Base-by-base conservation (phyloP, 768 basidiomycete species). In the Baorangia bicolor region DNA sequence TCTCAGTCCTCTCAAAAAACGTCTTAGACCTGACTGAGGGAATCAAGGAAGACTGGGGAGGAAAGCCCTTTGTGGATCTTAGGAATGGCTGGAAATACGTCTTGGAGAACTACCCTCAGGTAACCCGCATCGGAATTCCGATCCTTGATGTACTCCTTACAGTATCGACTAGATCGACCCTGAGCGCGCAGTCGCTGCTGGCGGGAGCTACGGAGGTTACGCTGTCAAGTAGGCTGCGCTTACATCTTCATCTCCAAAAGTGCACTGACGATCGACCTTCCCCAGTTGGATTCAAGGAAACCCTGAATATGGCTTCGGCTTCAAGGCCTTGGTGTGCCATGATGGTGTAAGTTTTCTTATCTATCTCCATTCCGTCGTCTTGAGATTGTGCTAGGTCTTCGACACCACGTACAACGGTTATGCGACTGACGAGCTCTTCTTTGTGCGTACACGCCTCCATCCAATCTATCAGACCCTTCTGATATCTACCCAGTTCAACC, bases 281-380 rank as follows among this genome's bases (percentile, higher is more conserved):
- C 49, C 28, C 44, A 96, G 94, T 70, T 97, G 92, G 92, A 94
- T 97, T 51, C 91, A 96, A 73, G 92, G 94, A 0, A 92, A 97
- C 67, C 90, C 91, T 11, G 93, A 96, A 63, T 92, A 79, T 59
- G 86, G 81, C 4, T 93, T 94, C 67, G 81, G 82, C 21, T 97
- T 98, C 79, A 97, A 95, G 74, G 92, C 93, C 5, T 78, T 98
- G 40, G 83, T 95, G 13, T 88, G 86, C 62, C 96, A 98, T 65
- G 96, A 99, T 66, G 96, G 96, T 10, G 90, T 94, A 68, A 49
- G 44, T 75, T 72, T 35, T 55, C 55, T 51, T 11, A 2, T 38
- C 33, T 9, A 21, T 35, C 40, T 18, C 34, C 41, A 12, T 51
- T 23, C 3, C 11, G 33, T 27, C n/a, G 40, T 30, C 31, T 46